These are phyloP conservation scores for Tetrastigma voinierianum DNA, from an alignment of 164 flowering plant species.

Conservation along the genomic window DNA sequence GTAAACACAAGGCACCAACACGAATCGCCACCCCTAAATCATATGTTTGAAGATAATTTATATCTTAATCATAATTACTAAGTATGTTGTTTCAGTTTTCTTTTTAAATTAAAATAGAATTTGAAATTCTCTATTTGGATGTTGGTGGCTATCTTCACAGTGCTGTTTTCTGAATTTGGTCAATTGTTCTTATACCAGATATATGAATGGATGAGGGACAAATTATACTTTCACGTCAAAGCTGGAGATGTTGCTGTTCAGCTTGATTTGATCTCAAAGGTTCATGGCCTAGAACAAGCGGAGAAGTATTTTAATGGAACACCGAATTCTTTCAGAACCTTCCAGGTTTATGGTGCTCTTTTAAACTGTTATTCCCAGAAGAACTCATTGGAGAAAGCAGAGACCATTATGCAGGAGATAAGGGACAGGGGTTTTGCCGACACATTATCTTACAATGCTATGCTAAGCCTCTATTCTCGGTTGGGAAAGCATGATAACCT, in stretches of 20 bases:
- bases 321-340: slow-evolving; percentile 10
- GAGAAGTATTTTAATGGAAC: slow-evolving; percentile 29
- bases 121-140: no score
- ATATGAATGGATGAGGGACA: slow-evolving; percentile 31
- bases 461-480: slow-evolving; percentile 33
- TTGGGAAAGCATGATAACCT: slow-evolving; percentile 24
- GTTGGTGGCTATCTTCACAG: no score
- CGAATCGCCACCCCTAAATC: no score
- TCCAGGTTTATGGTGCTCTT: slow-evolving; percentile 31
- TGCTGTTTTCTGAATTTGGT: background rate
- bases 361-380: slow-evolving; percentile 28
- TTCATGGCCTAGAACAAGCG: slow-evolving; percentile 31
- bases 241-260: slow-evolving; percentile 23
- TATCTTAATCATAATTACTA: no score
- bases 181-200: slow-evolving; percentile 17
- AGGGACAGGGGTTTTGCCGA: slow-evolving; percentile 21
- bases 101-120: no score
- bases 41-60: no score
- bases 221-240: slow-evolving; percentile 3
- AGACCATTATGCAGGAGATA: slow-evolving; percentile 28
- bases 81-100: no score
- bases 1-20: no score
- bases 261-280: slow-evolving; percentile 33
- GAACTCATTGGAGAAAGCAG: slow-evolving; percentile 33
- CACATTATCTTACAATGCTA: slow-evolving; percentile 27